Conservation (phyloP, 106 monocot species). For the Ottelia alismoides region DNA sequence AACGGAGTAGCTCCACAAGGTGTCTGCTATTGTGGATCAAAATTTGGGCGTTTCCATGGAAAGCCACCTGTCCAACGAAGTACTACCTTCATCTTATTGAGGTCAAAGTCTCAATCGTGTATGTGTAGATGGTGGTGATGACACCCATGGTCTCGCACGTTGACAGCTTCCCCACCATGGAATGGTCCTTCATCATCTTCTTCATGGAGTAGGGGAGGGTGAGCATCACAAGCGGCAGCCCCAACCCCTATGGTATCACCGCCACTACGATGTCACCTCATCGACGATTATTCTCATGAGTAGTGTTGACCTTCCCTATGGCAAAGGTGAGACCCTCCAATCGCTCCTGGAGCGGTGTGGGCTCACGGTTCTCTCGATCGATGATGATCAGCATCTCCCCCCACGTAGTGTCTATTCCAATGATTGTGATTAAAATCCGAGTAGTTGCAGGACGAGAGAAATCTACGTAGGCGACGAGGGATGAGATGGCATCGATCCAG, state of each 20-base stretch:
- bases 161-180: constrained; percentile 5
- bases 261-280: too few relatives aligned
- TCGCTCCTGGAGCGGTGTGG: constrained; percentile 38
- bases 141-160: constrained; percentile 15
- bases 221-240: too few relatives aligned
- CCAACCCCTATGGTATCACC: too few relatives aligned
- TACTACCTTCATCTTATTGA: constrained; percentile 38
- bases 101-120: constrained; percentile 42
- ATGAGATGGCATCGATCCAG: too few relatives aligned
- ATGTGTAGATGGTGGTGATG: constrained; percentile 32
- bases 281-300: too few relatives aligned
- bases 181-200: too few relatives aligned
- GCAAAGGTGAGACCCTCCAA: constrained; percentile 24
- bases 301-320: too few relatives aligned
- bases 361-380: constrained; percentile 15
- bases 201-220: too few relatives aligned
- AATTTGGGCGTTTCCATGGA: too few relatives aligned
- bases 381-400: constrained; percentile 42
- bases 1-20: constrained; percentile 3
- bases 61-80: constrained; percentile 19
- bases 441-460: too few relatives aligned
- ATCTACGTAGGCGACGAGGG: too few relatives aligned
- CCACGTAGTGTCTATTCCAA: constrained; percentile 41
- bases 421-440: constrained; percentile 27
- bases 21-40: not conserved